Percentiles rank a stretch among this genome's conserved stretches.
Evolutionary conservation across 2,329 filamentous ascomycete species (phyloP).

Genomic region (Parascedosporium putredinis): DNA sequence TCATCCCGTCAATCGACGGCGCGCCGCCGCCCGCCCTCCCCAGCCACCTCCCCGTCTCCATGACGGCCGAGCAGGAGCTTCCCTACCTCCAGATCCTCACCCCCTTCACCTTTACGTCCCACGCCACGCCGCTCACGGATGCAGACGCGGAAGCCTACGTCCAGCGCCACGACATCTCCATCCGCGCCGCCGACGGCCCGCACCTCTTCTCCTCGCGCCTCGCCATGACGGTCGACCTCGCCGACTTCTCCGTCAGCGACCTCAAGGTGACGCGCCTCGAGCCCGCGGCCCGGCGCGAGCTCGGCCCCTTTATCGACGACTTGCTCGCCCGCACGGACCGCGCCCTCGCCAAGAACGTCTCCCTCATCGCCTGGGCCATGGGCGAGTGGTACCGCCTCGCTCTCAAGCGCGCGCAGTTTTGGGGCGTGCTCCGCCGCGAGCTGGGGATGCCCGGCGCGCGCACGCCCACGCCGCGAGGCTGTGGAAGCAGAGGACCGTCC

Average conservation of each 20-base stretch:
- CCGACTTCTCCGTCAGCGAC: conserved; percentile 36
- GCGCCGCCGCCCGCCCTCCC: conserved; percentile 26
- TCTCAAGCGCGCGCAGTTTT: conserved; percentile 49
- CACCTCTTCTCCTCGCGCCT: conserved; percentile 41
- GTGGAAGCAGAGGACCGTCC: conserved; percentile 9
- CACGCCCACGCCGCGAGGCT: conserved; percentile 21
- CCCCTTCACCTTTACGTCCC: conserved; percentile 51
- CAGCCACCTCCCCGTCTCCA: conserved; percentile 54
- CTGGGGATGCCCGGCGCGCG: conserved; percentile 27
- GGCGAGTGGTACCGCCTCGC: conserved; percentile 56
- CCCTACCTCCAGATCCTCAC: conserved; percentile 64
- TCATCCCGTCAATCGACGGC: conserved; percentile 19
- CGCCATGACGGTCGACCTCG: conserved; percentile 47
- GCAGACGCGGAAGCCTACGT: conserved; percentile 22
- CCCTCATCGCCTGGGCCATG: conserved; percentile 56
- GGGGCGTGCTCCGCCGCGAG: conserved; percentile 42
- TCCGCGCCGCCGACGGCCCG: conserved; percentile 28
- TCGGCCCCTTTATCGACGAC: conserved; percentile 41
- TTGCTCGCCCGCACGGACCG: conserved; percentile 23
- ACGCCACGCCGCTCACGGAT: conserved; percentile 30
- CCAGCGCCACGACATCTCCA: conserved; percentile 47
- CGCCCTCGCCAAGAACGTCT: conserved; percentile 45
- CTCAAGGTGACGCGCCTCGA: conserved; percentile 47
- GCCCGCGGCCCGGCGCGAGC: conserved; percentile 45
- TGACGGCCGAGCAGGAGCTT: conserved; percentile 54